Base-by-base conservation (phyloP, 2,329 filamentous ascomycete genomes). In the Fusarium aywerte region DNA sequence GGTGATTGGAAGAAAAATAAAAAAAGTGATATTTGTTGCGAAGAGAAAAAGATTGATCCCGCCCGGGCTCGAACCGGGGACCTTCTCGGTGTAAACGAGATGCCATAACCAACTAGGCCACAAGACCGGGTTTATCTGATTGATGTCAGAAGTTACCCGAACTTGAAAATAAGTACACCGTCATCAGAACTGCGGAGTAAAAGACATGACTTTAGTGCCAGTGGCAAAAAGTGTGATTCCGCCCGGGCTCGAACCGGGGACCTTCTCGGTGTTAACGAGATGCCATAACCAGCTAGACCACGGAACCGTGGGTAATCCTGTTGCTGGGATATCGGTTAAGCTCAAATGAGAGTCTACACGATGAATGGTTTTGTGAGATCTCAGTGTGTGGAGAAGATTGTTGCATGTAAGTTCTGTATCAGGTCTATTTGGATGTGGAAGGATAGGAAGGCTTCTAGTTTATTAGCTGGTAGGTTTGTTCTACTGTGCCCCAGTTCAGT, bases 21-120 rank as follows among this genome's bases (percentile, higher is more conserved):
- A n/a, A n/a, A n/a, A n/a, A 9, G 1, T 18, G 0, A 15, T 0
- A 12, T 2, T n/a, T 23, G 3, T 11, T 21, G 0, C 0, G 2
- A 5, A 1, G 0, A 6, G 18, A 31, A 68, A 67, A 65, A 40
- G 38, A 23, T 18, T 70, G 68, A 61, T 70, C 66, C 64, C 64
- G 64, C 67, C 58, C 67, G 68, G 68, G 68, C 52, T 70, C 65
- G 68, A 70, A 70, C 67, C 68, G 67, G 62, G 64, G 68, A 70
- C 58, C 68, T 68, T 68, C 57, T 70, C 68, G 60, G 64, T 70
- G 68, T 70, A 70, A 70, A 60, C 51, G 68, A 70, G 57, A 68
- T 62, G 68, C 55, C 57, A 65, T 70, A 62, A 71, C 62, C 69
- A 71, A 56, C 69, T 71, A 71, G 57, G 63, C 69, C 69, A 71